Percentiles rank a stretch among this genome's conserved stretches.
Conservation (phyloP, 2,329 filamentous ascomycete genomes). For the Paraphaeosphaeria sporulosa region DNA sequence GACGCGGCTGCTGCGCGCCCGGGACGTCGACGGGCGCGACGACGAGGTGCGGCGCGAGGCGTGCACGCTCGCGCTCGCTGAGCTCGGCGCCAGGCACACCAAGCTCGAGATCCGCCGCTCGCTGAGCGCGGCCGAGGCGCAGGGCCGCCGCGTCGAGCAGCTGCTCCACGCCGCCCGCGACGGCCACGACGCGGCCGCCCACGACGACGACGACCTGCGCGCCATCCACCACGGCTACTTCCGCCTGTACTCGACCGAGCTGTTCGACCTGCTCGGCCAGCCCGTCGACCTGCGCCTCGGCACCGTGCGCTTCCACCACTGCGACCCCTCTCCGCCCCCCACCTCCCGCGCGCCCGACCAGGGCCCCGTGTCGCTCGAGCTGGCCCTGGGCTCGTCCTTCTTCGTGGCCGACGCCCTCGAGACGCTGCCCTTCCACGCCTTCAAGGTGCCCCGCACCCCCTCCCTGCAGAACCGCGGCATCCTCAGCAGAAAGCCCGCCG, state of each 20-base stretch:
- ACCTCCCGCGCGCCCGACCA: not conserved
- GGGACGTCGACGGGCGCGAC: conserved; percentile 22
- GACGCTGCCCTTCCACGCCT: conserved; percentile 45
- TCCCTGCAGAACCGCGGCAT: conserved; percentile 46
- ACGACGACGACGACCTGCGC: conserved; percentile 22
- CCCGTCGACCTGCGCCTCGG: conserved; percentile 45
- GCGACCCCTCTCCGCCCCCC: conserved; percentile 7
- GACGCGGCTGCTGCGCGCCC: conserved; percentile 39
- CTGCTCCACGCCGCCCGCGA: conserved; percentile 28
- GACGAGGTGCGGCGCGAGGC: conserved; percentile 37
- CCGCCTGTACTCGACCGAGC: conserved; percentile 45
- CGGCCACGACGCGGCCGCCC: conserved; percentile 9
- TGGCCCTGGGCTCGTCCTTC: conserved; percentile 43
- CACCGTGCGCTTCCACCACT: conserved; percentile 44
- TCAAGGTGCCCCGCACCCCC: conserved; percentile 39
- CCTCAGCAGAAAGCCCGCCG: conserved; percentile 38
- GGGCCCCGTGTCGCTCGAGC: conserved; percentile 33
- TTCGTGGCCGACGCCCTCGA: conserved; percentile 46
- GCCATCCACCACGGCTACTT: conserved; percentile 45
- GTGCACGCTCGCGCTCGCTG: conserved; percentile 42
- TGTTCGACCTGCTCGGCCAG: conserved; percentile 46
- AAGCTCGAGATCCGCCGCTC: conserved; percentile 43
- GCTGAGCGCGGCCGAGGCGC: conserved; percentile 38
- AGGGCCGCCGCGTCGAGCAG: conserved; percentile 41
- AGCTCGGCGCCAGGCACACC: conserved; percentile 40